Evolutionary conservation across 1,284 basidiomycete species (phyloP).

Genomic region (Tilletia walkeri): DNA sequence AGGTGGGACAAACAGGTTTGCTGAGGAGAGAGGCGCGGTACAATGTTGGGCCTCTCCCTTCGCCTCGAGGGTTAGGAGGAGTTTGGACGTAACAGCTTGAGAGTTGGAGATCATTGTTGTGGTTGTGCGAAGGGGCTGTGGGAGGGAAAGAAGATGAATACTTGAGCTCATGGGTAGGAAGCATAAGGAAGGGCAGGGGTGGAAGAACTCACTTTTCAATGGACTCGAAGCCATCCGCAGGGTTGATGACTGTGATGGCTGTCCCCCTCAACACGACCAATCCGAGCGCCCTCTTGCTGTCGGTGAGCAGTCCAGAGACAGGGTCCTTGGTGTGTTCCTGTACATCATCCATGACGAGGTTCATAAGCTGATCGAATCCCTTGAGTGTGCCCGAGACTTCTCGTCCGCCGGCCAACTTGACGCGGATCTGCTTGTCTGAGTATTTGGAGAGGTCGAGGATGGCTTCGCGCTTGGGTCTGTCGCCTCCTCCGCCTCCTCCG

Average conservation of each 20-base stretch:
- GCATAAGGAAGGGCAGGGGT: background rate
- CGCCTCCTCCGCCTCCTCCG: constrained; percentile 47
- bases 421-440: constrained; percentile 82
- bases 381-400: constrained; percentile 92
- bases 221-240: constrained; percentile 52
- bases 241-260: constrained; percentile 51
- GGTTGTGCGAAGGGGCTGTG: constrained; percentile 17
- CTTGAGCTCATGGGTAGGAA: background rate
- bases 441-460: constrained; percentile 95
- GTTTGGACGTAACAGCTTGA: too few species aligned
- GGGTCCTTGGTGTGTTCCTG: constrained; percentile 65
- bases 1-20: too few species aligned
- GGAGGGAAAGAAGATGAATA: background rate
- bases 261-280: constrained; percentile 52
- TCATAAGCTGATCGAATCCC: constrained; percentile 93
- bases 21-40: background rate
- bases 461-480: constrained; percentile 88
- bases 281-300: constrained; percentile 44
- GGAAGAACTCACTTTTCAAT: constrained; percentile 49
- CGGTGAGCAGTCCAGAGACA: constrained; percentile 36
- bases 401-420: constrained; percentile 93
- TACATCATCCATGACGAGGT: constrained; percentile 88
- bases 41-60: constrained; percentile 2
- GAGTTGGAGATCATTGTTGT: background rate
- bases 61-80: too few species aligned